Evolutionary conservation across 164 flowering plant genomes (phyloP).

Genomic region (Stephania japonica): DNA sequence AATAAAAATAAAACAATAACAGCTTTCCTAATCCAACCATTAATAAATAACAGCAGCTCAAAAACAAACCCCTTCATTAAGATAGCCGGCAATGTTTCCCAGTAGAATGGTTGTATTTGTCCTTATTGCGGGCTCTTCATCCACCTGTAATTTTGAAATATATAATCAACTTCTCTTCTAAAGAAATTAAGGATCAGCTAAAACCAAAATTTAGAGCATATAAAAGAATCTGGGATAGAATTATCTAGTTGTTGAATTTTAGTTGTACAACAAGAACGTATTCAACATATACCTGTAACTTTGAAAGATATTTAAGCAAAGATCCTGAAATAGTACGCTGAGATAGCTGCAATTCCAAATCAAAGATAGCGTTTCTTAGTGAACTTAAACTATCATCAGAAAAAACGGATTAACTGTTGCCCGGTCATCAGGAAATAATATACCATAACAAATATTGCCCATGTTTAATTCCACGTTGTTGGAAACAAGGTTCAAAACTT

Average conservation of each 20-base stretch:
- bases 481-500: too few relatives aligned
- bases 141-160: constrained; percentile 55
- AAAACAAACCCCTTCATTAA: constrained; percentile 91
- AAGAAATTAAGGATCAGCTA: neutral
- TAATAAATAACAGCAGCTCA: neutral
- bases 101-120: constrained; percentile 96
- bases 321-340: constrained; percentile 89
- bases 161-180: neutral
- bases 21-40: neutral
- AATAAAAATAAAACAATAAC: neutral
- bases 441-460: neutral
- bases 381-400: neutral
- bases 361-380: constrained; percentile 9
- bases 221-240: neutral
- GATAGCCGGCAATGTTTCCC: constrained; percentile 88
- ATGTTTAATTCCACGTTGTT: neutral
- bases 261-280: constrained; percentile 7
- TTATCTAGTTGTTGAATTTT: neutral
- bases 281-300: constrained; percentile 70
- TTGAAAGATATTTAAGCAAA: constrained; percentile 84
- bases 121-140: constrained; percentile 97
- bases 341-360: constrained; percentile 61
- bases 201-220: neutral
- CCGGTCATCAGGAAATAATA: neutral
- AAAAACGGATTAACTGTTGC: neutral